Evolutionary conservation across 192 early-diverging fungal species (phyloP).

Genomic region (Spizellomyces punctatus): DNA sequence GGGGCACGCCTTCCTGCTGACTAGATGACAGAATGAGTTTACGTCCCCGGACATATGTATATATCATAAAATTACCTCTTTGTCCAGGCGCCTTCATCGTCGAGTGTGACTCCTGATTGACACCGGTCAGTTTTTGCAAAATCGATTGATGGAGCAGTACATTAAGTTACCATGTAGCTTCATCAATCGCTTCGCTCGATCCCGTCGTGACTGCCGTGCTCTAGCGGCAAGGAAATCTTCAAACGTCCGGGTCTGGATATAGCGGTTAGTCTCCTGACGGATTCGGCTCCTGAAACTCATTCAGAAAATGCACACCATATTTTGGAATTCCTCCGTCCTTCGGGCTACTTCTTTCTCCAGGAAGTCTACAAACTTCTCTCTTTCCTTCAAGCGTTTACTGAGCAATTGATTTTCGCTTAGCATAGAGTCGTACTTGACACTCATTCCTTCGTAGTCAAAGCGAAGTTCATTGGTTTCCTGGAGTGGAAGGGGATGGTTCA

Average conservation of each 20-base stretch:
- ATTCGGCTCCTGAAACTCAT: background rate
- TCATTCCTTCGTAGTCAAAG: conserved; percentile 53
- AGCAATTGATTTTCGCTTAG: conserved; percentile 47
- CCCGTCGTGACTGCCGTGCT: conserved; percentile 46
- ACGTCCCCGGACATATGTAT: background rate
- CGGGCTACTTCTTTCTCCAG: conserved; percentile 57
- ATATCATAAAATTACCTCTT: conserved; percentile 5
- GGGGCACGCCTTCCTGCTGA: background rate
- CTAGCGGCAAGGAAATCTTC: conserved; percentile 57
- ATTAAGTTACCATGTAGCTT: conserved; percentile 36
- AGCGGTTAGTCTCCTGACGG: background rate
- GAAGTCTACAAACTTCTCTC: conserved; percentile 55
- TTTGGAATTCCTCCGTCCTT: conserved; percentile 52
- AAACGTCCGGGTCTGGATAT: conserved; percentile 55
- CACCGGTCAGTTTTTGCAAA: background rate
- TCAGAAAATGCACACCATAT: conserved; percentile 42
- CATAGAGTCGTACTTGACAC: conserved; percentile 46
- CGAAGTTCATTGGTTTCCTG: conserved; percentile 56
- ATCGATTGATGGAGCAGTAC: background rate
- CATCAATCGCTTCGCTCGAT: conserved; percentile 45
- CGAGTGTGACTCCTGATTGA: conserved; percentile 5
- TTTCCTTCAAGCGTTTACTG: conserved; percentile 49
- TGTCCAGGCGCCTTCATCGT: background rate
- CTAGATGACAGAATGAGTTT: background rate
- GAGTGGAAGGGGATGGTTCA: background rate